Evolutionary conservation across 78 protist species (phyloP), one percentile per base, ranked within the genome.

Genomic region (Chrysochromulina tobinii): DNA sequence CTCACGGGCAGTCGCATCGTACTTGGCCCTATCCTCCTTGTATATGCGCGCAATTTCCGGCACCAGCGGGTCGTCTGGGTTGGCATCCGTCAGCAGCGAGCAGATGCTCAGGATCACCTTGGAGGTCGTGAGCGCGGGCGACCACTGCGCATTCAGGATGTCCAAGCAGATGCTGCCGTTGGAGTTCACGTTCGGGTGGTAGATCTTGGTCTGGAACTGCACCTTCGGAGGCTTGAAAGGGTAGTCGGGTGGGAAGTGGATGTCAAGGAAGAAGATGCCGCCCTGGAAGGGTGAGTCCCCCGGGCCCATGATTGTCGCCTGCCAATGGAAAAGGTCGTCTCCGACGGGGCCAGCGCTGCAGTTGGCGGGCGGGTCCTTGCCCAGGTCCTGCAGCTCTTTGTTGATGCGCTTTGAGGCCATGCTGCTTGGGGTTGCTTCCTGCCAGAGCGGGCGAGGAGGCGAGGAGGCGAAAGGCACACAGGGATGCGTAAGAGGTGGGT

Each of bases 191-290:
- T 98, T 98, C 55, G 96, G 94, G 89, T 98, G 99, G 77, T 97
- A 97, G 61, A 98, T 93, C 48, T 91, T 92, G 50, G 98, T 98
- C 38, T 79, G 61, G 96, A 98, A 98, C 66, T 38, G 50, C 84
- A 98, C 96, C 94, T 94, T 96, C 25, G 99, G 99, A 51, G 99
- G 98, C 94, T 97, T 98, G 97, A 97, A 97, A 17, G 99, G 99
- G 88, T 98, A 98, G 91, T 98, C 99, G 15, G 96, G 86, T 25
- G 99, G 99, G 93, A 98, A 97, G 91, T 91, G 92, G 83, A 97
- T 97, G 93, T 90, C 55, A 21, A 93, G 73, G 20, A 66, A 51
- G 79, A 91, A 93, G 61, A 90, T 87, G 18, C 99, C 99, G 15
- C 97, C 97, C n/a, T 91, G 96, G 89, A 98, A 99, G 21, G 99